Conservation (phyloP, 352 stramenopile genomes). For the Globisporangium mamillatum region DNA sequence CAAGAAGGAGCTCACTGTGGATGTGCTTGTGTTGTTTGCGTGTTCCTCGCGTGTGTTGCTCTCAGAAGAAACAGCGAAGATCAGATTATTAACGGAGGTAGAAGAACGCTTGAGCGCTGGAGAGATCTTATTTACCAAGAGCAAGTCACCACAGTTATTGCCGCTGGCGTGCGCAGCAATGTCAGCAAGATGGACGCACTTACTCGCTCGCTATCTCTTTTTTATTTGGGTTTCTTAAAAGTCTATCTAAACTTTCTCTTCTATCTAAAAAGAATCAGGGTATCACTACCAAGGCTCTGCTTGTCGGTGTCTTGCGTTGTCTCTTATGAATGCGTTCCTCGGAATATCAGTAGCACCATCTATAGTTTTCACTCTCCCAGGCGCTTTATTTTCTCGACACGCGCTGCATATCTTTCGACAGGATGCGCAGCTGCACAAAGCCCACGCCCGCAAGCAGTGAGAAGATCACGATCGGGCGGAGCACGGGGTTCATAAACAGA, state of each 20-base stretch:
- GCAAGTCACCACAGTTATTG: background rate
- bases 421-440: constrained; percentile 45
- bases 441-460: constrained; percentile 36
- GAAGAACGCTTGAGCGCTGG: background rate
- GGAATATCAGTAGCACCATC: background rate
- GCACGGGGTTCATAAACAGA: constrained; percentile 72
- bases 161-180: background rate
- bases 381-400: constrained; percentile 37
- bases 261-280: background rate
- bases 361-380: background rate
- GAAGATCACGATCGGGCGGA: constrained; percentile 69
- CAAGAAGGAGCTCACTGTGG: constrained; percentile 16
- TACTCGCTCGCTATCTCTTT: background rate
- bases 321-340: background rate
- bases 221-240: background rate
- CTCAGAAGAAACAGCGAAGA: constrained; percentile 55
- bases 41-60: constrained; percentile 12
- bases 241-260: background rate
- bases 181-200: background rate
- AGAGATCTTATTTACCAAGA: background rate
- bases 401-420: constrained; percentile 57
- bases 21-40: constrained; percentile 11
- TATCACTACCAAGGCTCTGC: background rate
- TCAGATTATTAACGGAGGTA: constrained; percentile 36
- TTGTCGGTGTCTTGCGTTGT: background rate